These are phyloP conservation scores for Eremochloa ophiuroides DNA, from an alignment of 176 grass and related monocot species.

Conservation along the genomic window DNA sequence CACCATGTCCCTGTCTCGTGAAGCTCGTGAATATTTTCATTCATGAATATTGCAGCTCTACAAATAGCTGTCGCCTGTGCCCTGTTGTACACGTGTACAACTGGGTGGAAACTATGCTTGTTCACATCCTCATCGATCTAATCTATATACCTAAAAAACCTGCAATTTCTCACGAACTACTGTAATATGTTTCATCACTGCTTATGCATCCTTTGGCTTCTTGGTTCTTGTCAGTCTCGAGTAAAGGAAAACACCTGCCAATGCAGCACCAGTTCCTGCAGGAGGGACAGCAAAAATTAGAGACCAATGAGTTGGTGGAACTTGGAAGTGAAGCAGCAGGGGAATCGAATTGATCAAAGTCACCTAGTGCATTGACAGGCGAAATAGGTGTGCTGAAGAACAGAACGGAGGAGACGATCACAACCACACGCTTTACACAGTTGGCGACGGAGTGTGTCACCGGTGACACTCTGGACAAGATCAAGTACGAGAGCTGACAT, in stretches of 20 bases:
- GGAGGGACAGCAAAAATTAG: background rate
- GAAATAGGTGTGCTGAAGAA: conserved; percentile 73
- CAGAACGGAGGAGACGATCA: conserved; percentile 59
- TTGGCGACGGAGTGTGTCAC: conserved; percentile 69
- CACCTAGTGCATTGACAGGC: conserved; percentile 64
- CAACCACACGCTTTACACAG: conserved; percentile 70
- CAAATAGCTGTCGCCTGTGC: background rate
- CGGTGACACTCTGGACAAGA: conserved; percentile 54
- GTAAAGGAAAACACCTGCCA: conserved; percentile 62
- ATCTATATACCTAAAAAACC: background rate
- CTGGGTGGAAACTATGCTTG: background rate
- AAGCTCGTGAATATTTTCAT: background rate
- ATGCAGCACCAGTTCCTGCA: conserved; percentile 59
- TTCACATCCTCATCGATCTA: background rate
- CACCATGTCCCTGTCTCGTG: background rate
- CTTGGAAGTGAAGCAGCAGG: background rate
- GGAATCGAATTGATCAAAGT: background rate
- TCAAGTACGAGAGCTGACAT: conserved; percentile 52
- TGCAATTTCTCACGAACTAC: background rate
- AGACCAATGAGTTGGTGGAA: background rate
- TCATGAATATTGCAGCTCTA: background rate
- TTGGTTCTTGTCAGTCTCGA: conserved; percentile 50
- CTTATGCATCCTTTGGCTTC: conserved; percentile 38
- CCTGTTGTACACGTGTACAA: conserved; percentile 27
- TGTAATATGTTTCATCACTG: background rate